A percentile compares a stretch with the other conserved stretches of the same genome.
Conservation (phyloP, 176 grass and related monocot species). For the Raddia guianensis region DNA sequence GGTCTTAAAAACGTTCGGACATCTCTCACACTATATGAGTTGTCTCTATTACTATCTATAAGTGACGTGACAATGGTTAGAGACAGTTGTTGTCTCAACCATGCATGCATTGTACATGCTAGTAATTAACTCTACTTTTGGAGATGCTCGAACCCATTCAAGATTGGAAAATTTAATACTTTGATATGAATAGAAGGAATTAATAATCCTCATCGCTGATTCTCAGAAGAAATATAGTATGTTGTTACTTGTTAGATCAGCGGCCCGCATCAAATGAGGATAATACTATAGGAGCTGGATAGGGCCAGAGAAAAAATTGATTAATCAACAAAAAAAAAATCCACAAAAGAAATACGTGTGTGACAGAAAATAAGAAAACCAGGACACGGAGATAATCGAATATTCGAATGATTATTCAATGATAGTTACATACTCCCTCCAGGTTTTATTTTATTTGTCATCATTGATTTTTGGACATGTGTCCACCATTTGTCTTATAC, state of each 20-base stretch:
- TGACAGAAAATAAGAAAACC: not conserved
- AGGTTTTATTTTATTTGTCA: too few species aligned
- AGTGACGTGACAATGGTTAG: too few species aligned
- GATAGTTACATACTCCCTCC: not conserved
- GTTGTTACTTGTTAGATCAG: slow-evolving; percentile 20
- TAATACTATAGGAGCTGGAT: slow-evolving; percentile 5
- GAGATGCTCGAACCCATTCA: too few species aligned
- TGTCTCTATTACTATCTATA: too few species aligned
- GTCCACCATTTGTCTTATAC: too few species aligned
- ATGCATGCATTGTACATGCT: too few species aligned
- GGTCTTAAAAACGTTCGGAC: too few species aligned
- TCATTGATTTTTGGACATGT: too few species aligned
- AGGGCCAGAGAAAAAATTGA: slow-evolving; percentile 6
- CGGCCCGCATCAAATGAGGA: slow-evolving; percentile 17
- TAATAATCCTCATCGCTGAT: not conserved
- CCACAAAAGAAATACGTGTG: not conserved
- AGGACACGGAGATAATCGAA: not conserved
- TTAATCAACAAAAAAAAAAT: slow-evolving; percentile 4
- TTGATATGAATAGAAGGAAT: not conserved
- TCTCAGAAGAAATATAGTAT: not conserved
- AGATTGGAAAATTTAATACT: not conserved
- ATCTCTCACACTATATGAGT: too few species aligned
- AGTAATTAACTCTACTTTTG: too few species aligned
- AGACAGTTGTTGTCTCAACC: too few species aligned
- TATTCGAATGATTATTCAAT: slow-evolving; percentile 23